phyloP scores from a whole-genome alignment of 2,329 filamentous ascomycete genomes.

The Septoria linicola region DNA sequence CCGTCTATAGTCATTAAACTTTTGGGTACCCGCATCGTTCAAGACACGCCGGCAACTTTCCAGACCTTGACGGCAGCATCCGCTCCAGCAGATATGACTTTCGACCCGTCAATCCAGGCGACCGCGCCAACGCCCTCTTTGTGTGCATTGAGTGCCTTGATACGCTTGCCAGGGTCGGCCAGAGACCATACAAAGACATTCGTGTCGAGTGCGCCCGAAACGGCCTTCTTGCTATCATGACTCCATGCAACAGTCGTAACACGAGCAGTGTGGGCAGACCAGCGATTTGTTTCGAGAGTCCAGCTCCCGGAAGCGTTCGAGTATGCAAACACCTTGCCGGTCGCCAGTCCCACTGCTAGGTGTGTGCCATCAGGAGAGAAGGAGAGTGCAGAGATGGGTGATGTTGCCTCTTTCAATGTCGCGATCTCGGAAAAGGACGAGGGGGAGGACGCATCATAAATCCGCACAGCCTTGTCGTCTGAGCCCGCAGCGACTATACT shows the following conservation, averaged over 20 bases:
- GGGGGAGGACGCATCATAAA: constrained; percentile 64
- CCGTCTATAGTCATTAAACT: no score
- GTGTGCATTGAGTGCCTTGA: constrained; percentile 84
- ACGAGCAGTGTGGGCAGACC: constrained; percentile 69
- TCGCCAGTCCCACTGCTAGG: constrained; percentile 77
- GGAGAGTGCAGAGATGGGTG: constrained; percentile 73
- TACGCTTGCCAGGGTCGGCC: constrained; percentile 74
- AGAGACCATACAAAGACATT: constrained; percentile 92
- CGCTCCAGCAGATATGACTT: constrained; percentile 75
- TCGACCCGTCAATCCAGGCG: constrained; percentile 67
- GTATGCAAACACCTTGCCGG: constrained; percentile 86
- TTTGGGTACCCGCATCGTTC: no score
- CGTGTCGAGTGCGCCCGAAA: constrained; percentile 83
- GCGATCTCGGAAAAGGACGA: constrained; percentile 52
- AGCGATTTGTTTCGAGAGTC: constrained; percentile 75
- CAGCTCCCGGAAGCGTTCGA: constrained; percentile 48
- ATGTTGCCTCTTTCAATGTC: constrained; percentile 66
- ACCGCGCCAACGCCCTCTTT: constrained; percentile 94
- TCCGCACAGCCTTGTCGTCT: constrained; percentile 69
- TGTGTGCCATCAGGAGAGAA: constrained; percentile 77
- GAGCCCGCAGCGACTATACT: constrained; percentile 72
- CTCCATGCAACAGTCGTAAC: constrained; percentile 76
- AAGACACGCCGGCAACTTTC: constrained; percentile 56
- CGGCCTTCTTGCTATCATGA: constrained; percentile 70
- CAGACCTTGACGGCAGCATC: constrained; percentile 93